Evolutionary conservation across 2,329 filamentous ascomycete genomes (phyloP).

Genomic region (Neonectria faginata): DNA sequence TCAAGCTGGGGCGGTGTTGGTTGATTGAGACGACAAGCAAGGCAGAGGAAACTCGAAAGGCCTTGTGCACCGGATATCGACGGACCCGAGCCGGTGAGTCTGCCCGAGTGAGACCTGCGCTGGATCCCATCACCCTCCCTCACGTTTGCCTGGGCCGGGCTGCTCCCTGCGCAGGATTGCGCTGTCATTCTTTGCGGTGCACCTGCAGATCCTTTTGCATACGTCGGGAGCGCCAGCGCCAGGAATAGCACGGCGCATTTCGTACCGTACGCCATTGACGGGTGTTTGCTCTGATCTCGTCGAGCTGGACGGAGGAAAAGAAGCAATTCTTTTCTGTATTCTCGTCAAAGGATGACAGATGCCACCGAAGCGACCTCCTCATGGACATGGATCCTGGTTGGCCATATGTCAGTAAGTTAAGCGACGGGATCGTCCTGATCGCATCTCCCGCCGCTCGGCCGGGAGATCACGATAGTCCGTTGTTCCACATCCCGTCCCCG

Average conservation of each 20-base stretch:
- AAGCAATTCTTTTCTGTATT: background rate
- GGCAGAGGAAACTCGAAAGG: background rate
- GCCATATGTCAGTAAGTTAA: slow-evolving; percentile 23
- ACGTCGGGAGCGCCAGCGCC: slow-evolving; percentile 19
- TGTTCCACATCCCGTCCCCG: slow-evolving; percentile 2
- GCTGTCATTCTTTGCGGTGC: slow-evolving; percentile 24
- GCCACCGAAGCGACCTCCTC: slow-evolving; percentile 1
- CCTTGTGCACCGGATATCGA: background rate
- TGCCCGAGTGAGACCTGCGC: slow-evolving; percentile 18
- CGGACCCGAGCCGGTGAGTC: background rate
- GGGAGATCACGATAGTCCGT: slow-evolving; percentile 2
- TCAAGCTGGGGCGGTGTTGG: background rate
- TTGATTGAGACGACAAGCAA: background rate
- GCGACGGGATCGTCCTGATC: slow-evolving; percentile 13
- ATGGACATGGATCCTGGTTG: slow-evolving; percentile 9
- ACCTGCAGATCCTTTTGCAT: slow-evolving; percentile 32
- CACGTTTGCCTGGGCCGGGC: background rate
- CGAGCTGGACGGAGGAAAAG: background rate
- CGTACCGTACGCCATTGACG: background rate
- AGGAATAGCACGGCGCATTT: slow-evolving; percentile 8
- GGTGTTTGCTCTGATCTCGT: slow-evolving; percentile 1
- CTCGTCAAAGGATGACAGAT: slow-evolving; percentile 1
- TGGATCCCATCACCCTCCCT: slow-evolving; percentile 14
- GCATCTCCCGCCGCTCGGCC: slow-evolving; percentile 2
- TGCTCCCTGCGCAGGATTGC: slow-evolving; percentile 13